Base-by-base conservation (phyloP, 495 filamentous ascomycete genomes). In the Melanomma pulvis-pyrius region DNA sequence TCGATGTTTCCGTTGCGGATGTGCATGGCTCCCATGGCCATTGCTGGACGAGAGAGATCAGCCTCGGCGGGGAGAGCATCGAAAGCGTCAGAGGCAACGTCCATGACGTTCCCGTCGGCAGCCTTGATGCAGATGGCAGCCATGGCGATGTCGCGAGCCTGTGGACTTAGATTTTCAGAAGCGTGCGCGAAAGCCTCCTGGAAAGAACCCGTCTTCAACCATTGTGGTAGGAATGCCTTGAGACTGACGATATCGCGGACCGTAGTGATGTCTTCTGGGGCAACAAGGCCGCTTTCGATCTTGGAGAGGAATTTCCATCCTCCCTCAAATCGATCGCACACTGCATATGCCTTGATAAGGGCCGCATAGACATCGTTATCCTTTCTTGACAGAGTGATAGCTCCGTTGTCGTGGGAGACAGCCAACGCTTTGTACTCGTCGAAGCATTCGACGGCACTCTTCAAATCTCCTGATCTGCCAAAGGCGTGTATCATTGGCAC, bases 401-500 rank as follows among this genome's bases (percentile, higher is more conserved):
- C 83, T 26, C 92, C 92, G 36, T 83, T 83, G 76, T 96, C 90
- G 70, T 94, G 83, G 28, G 87, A 87, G 65, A 94, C 84, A 28
- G 91, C 93, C 17, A 96, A 82, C 12, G 82, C 81, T 72, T 90
- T 92, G 82, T 98, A 98, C 76, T 93, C 92, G 68, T 96, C 91
- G 78, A 96, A 97, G 79, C 91, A 92, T 71, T 98, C 94, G 12
- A 96, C 88, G n/a, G 92, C 96, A 67, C 90, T 93, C 71, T 82
- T 80, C 39, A 98, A 81, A 71, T 98, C 92, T 17, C 92, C 88
- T 5, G 82, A 82, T 29, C 83, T 83, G 48, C 90, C 92, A 73
- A 97, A 98, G 0, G 92, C 92, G 41, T 90, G 85, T 72, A 98
- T 98, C 91, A 98, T 96, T 15, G 87, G 83, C 1, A 91, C 86